Evolutionary conservation across 768 basidiomycete species (phyloP).

Genomic region (Termitomyces sp.): DNA sequence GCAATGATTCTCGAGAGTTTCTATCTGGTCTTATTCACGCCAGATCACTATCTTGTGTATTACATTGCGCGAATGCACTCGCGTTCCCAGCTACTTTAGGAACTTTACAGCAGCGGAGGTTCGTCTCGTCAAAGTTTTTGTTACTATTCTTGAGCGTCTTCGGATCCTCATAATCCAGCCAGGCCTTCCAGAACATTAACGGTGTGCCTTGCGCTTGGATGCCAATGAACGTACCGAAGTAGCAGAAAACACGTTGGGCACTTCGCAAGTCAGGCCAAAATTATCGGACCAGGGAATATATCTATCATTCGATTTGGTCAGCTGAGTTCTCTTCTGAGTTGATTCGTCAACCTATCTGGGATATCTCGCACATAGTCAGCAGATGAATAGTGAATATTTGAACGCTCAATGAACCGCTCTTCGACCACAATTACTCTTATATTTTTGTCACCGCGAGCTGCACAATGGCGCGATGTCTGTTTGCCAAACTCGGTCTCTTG

Average conservation of each 20-base stretch:
- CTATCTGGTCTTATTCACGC: not conserved
- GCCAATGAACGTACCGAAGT: not conserved
- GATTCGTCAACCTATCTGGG: slow-evolving; percentile 9
- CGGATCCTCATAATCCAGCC: not conserved
- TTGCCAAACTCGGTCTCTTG: not conserved
- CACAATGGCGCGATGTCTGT: slow-evolving; percentile 33
- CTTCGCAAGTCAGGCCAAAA: slow-evolving; percentile 21
- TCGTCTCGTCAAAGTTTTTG: slow-evolving; percentile 10
- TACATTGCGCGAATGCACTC: not conserved
- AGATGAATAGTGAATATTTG: slow-evolving; percentile 9
- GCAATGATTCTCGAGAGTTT: slow-evolving; percentile 1
- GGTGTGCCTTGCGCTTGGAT: slow-evolving; percentile 12
- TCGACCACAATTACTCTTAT: slow-evolving; percentile 26
- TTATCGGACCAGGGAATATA: slow-evolving; percentile 22
- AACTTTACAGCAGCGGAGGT: slow-evolving; percentile 6
- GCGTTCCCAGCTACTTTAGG: not conserved
- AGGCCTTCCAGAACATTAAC: slow-evolving; percentile 16
- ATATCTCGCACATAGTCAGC: slow-evolving; percentile 13
- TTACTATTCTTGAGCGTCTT: not conserved
- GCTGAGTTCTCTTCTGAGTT: slow-evolving; percentile 11
- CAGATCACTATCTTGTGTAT: not conserved
- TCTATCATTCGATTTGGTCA: slow-evolving; percentile 59
- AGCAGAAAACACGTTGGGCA: not conserved
- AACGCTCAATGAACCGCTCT: slow-evolving; percentile 13
- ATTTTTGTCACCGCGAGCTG: slow-evolving; percentile 31